A percentile compares a stretch with the other conserved stretches of the same genome.
phyloP scores from a whole-genome alignment of 2,329 filamentous ascomycete species.

The Teratosphaeria destructans region DNA sequence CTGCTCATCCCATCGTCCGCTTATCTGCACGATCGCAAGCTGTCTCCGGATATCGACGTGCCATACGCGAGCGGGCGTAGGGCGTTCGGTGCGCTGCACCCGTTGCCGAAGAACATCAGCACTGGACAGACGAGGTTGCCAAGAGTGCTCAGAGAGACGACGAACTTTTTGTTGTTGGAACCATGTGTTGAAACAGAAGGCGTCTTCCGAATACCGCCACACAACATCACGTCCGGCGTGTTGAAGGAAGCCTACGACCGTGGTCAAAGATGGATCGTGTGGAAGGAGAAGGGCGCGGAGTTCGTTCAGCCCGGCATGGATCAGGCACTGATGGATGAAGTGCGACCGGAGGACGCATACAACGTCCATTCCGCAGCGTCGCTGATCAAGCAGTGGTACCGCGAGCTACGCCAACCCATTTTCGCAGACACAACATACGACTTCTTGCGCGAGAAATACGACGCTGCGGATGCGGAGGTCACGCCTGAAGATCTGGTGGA shows the following conservation, averaged over 20 bases:
- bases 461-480: slow-evolving; percentile 27
- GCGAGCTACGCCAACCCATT: slow-evolving; percentile 41
- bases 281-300: slow-evolving; percentile 36
- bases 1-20: slow-evolving; percentile 45
- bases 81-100: slow-evolving; percentile 38
- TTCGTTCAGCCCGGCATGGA: slow-evolving; percentile 29
- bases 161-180: slow-evolving; percentile 40
- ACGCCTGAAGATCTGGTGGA: slow-evolving; percentile 35
- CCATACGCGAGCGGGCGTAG: slow-evolving; percentile 36
- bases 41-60: slow-evolving; percentile 37
- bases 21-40: slow-evolving; percentile 44
- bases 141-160: slow-evolving; percentile 43
- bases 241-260: slow-evolving; percentile 46
- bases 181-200: slow-evolving; percentile 41
- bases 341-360: slow-evolving; percentile 41
- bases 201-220: slow-evolving; percentile 44
- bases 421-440: slow-evolving; percentile 40
- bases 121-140: slow-evolving; percentile 39
- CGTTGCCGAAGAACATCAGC: slow-evolving; percentile 35
- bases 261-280: slow-evolving; percentile 44
- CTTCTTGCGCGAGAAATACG: slow-evolving; percentile 35
- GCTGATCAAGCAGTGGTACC: slow-evolving; percentile 47
- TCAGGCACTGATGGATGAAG: slow-evolving; percentile 28
- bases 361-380: slow-evolving; percentile 43
- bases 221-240: slow-evolving; percentile 39